phyloP scores from a whole-genome alignment of 2,329 filamentous ascomycete genomes.

The Ambrosiella cleistominuta region DNA sequence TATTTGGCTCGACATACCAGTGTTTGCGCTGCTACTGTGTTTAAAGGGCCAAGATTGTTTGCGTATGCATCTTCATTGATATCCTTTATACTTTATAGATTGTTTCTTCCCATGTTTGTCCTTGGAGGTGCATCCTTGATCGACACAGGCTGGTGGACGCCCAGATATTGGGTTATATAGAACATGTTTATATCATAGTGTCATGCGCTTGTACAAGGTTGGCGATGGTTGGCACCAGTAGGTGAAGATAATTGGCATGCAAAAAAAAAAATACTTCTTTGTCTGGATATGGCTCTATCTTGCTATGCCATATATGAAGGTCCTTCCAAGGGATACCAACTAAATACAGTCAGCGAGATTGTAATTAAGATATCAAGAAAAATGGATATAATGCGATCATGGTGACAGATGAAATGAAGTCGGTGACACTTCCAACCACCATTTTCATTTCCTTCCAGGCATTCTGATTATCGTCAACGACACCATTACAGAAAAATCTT shows the following conservation, averaged over 20 bases:
- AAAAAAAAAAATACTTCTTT: too few relatives aligned
- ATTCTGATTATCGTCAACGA: too few relatives aligned
- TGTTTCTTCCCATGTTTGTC: background rate
- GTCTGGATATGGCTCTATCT: too few relatives aligned
- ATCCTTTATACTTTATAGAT: background rate
- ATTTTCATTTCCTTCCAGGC: too few relatives aligned
- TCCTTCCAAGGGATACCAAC: too few relatives aligned
- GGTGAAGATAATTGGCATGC: background rate
- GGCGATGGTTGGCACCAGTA: background rate
- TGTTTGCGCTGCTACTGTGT: background rate
- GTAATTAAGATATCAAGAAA: too few relatives aligned
- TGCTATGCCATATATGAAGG: too few relatives aligned
- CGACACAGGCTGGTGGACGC: background rate
- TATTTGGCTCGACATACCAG: background rate
- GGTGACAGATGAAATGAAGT: too few relatives aligned
- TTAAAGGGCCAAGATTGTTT: background rate
- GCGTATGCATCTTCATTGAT: background rate
- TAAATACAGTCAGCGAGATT: too few relatives aligned
- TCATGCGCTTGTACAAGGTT: background rate
- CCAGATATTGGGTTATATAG: background rate
- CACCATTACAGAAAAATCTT: too few relatives aligned
- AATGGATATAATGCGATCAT: too few relatives aligned
- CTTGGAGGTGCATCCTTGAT: background rate
- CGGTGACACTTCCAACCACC: too few relatives aligned
- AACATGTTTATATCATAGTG: background rate